These are phyloP conservation scores for Wallacemonas sp. DNA, from an alignment of 208 protist genomes.

Conservation along the genomic window DNA sequence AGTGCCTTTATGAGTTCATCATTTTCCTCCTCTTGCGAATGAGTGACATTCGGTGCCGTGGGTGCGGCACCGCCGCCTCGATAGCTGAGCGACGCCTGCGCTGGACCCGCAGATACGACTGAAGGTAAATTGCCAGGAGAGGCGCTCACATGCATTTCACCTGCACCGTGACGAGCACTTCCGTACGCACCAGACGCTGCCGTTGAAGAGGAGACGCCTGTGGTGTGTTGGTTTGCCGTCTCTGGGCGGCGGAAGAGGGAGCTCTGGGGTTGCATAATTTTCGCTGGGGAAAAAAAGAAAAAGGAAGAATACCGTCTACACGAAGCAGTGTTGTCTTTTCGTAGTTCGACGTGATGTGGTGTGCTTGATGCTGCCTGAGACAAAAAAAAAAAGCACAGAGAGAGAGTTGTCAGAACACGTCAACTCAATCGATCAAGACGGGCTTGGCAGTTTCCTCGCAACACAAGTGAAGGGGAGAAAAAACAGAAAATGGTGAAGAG, in stretches of 20 bases:
- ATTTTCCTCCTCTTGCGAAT: slow-evolving; percentile 62
- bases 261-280: slow-evolving; percentile 72
- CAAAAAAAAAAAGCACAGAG: slow-evolving; percentile 2
- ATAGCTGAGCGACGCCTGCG: slow-evolving; percentile 1
- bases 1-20: slow-evolving; percentile 73
- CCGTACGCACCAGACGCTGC: too few relatives aligned
- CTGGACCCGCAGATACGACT: not conserved
- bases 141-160: too few relatives aligned
- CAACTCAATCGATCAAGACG: too few relatives aligned
- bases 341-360: too few relatives aligned
- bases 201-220: not conserved
- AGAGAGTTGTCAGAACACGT: too few relatives aligned
- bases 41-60: not conserved
- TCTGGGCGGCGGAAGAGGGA: slow-evolving; percentile 61
- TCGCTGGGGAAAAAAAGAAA: not conserved
- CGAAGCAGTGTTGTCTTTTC: too few relatives aligned
- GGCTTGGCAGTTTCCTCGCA: not conserved
- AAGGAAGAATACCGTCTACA: not conserved
- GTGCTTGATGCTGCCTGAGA: too few relatives aligned
- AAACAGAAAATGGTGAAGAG: not conserved
- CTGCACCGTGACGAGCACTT: too few relatives aligned
- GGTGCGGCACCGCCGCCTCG: not conserved
- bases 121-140: too few relatives aligned
- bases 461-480: not conserved
- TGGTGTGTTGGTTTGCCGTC: slow-evolving; percentile 12